Evolutionary conservation across 2,329 filamentous ascomycete species (phyloP), one percentile per base, ranked within the genome.

Genomic region (Claviceps sp.): DNA sequence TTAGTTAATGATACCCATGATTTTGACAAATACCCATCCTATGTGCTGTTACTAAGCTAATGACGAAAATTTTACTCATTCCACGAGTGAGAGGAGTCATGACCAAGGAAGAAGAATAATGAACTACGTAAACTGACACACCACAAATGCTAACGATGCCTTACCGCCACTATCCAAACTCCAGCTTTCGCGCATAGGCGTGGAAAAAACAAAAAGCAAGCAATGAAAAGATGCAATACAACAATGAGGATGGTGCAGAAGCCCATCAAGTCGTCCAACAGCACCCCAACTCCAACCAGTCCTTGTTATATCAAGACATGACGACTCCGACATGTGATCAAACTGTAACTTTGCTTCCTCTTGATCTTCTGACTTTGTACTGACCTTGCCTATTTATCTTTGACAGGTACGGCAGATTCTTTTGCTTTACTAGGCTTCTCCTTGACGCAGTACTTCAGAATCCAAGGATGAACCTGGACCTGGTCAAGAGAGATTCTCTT

Each of bases 391-490:
- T 50, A 58, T 53, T 45, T 4, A 34, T 63, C 55, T 39, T 45
- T 49, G 29, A 34, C 29, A 11, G 29, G 22, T 39, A 42, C n/a
- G 58, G 23, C 53, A 55, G 36, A 49, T 53, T 64, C 70, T 75
- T 58, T 79, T 78, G 53, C 72, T 72, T 73, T 76, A 39, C 70
- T 59, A 5, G 71, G 72, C 62, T 78, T 75, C n/a, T 76, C 75
- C 68, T 79, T 81, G 57, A 85, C 77, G 66, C 91, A 97, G 68
- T 97, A 88, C 75, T 96, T 97, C 59, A 96, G 67, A 61, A 98
- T 95, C 93, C 93, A 98, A 17, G 93, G 91, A 66, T 97, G 93
- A 50, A 77, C 77, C 67, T 91, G 84, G 39, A 97, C 85, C 53
- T 95, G 84, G 16, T 95, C 89, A 11, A 98, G 79, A 3, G 89